Percentiles rank a stretch among this genome's conserved stretches.
Conservation (phyloP, 495 filamentous ascomycete species). For the Achaetomiella virescens region DNA sequence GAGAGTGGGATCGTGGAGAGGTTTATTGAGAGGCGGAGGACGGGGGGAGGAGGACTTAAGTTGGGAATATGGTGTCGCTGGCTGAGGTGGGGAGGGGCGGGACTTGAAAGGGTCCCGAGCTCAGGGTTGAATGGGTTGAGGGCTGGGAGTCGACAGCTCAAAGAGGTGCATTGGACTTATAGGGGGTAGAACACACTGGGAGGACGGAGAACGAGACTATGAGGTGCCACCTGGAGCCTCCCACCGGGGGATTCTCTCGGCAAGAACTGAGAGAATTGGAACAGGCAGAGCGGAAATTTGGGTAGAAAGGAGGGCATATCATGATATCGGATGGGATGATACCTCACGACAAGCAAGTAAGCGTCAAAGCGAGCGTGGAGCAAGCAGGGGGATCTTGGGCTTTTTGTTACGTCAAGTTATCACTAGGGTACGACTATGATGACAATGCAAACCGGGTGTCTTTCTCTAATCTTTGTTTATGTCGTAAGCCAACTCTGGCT, state of each 20-base stretch:
- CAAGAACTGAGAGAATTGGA: no score
- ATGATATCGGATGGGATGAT: not conserved
- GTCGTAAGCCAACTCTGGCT: no score
- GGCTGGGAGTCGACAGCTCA: no score
- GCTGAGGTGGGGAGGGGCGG: not conserved
- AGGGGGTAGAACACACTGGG: no score
- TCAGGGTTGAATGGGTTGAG: no score
- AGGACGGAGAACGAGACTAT: not conserved
- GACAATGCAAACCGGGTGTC: conserved; percentile 2
- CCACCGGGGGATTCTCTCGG: no score
- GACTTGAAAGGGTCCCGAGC: no score
- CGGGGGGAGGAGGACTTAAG: conserved; percentile 1
- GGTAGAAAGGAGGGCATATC: not conserved
- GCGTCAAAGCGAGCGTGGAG: not conserved
- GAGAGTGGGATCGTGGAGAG: not conserved
- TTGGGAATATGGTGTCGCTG: no score
- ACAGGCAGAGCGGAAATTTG: no score
- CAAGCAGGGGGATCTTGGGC: not conserved
- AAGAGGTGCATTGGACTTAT: no score
- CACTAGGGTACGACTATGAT: not conserved
- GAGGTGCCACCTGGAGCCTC: no score
- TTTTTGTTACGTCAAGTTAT: not conserved
- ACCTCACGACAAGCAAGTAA: not conserved
- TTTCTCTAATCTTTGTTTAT: not conserved
- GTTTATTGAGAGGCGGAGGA: conserved; percentile 3